Base-by-base conservation (phyloP, 2,329 filamentous ascomycete species). In the Trichophyton schoenleinii region DNA sequence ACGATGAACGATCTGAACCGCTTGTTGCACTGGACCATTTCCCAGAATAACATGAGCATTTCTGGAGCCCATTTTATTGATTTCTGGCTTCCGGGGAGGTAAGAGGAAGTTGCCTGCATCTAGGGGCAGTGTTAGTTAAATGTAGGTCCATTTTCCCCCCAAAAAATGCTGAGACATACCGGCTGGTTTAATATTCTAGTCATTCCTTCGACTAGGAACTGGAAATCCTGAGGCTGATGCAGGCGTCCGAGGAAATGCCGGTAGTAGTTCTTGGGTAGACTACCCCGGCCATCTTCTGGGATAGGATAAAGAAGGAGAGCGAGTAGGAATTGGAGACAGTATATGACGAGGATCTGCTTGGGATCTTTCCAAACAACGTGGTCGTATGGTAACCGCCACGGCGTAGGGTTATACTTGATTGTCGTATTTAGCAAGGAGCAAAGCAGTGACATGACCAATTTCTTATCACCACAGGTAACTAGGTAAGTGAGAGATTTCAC, bases 21-120 rank as follows among this genome's bases (percentile, higher is more conserved):
- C 75, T 96, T 97, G 76, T 99, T 99, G 80, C 92, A 96, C 74
- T 99, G 94, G 3, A 94, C 84, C 42, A 90, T 85, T 77, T 99
- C 94, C 94, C 94, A 99, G 71, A 97, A 96, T 1, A 99, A 80
- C 82, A 96, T 94, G 61, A 97, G 86, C 78, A 95, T 95, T 74
- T 99, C 94, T 1, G 94, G 91, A 0, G 91, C 90, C 81, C 92
- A 95, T 70, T 89, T 89, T 59, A 89, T 79, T 0, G 87, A 83
- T 57, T 87, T 83, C 68, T 95, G 89, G 44, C 87, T 87, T 3
- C 91, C 89, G 0, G 92, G 91, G 1, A 96, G 83, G 72, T 96
- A 96, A 0, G 91, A 92, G 9, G 84, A 83, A 62, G 90, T 95
- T 49, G 90, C 87, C 75, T 95, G 90, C 64, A 96, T 85, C 79